Evolutionary conservation across 176 grass and related monocot genomes (phyloP), one percentile per base, ranked within the genome.

Genomic region (barley (Hordeum vulgare)): DNA sequence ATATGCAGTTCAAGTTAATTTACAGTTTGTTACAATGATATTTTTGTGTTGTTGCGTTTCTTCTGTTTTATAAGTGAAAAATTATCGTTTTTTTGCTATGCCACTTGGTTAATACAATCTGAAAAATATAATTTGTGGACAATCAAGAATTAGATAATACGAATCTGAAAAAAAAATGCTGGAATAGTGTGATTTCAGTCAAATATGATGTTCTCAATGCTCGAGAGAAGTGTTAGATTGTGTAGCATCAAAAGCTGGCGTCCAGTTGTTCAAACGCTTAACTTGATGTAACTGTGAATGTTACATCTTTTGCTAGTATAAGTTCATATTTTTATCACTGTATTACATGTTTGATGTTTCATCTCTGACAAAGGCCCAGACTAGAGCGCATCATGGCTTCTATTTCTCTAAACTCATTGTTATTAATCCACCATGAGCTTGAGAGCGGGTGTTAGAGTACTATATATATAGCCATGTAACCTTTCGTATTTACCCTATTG

Each of bases 11-110:
- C 56, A 33, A 81, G 20, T 62, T 77, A 47, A 63, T 34, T 33
- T 62, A 66, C 44, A 70, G 36, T 44, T n/a, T 89, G 17, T 42
- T 86, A 21, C 63, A 81, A 59, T 68, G 14, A 29, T 71, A 33
- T 79, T 89, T 73, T 29, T 9, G 20, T 65, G 49, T 11, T 72
- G 54, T 26, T 34, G 11, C 6, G 5, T 6, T 60, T 17, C 14
- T 81, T 81, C 12, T 57, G 47, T 28, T 76, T 69, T 65, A 20
- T 41, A 65, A 79, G 31, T 82, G 2, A 40, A 76, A 56, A 56
- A 17, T 77, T 77, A 8, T 69, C 34, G 11, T 31, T 44, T 26
- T 5, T 42, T 31, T 71, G 15, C 3, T 11, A 14, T n/a, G n/a
- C 37, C 67, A 70, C 61, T 82, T 70, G 63, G 23, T 53, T 68